Conservation (phyloP, 441 rosid genomes). For the Brassica balearica region DNA sequence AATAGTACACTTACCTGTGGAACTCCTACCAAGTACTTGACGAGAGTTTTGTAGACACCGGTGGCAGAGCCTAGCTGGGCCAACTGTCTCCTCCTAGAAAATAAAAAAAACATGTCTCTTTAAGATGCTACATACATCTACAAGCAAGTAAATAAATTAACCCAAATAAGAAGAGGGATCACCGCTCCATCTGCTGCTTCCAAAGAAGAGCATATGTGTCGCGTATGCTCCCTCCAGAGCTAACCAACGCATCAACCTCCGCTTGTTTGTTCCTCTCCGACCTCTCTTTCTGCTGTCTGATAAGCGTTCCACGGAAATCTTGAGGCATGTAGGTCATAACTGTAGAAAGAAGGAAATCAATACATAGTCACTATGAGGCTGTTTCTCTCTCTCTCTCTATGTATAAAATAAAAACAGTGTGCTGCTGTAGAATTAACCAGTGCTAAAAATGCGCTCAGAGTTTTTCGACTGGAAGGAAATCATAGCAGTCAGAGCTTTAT, state of each 20-base stretch:
- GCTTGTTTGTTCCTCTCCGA: constrained; percentile 98
- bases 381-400: not conserved
- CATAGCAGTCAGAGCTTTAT: constrained; percentile 53
- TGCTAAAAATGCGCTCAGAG: constrained; percentile 84
- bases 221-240: constrained; percentile 81
- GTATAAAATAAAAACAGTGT: not conserved
- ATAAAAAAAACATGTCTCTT: constrained; percentile 19
- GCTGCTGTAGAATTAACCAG: constrained; percentile 54
- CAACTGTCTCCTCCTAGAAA: constrained; percentile 85
- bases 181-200: constrained; percentile 99
- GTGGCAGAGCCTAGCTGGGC: constrained; percentile 98
- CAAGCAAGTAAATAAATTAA: not conserved
- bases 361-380: not conserved
- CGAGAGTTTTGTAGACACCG: constrained; percentile 97
- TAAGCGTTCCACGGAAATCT: constrained; percentile 93
- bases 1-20: constrained; percentile 67
- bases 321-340: constrained; percentile 99
- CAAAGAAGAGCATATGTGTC: constrained; percentile 85
- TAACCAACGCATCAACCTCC: constrained; percentile 82
- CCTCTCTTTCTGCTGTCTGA: constrained; percentile 88
- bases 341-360: constrained; percentile 39
- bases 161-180: constrained; percentile 38
- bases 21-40: constrained; percentile 98
- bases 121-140: not conserved
- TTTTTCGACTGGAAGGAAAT: constrained; percentile 74